Conservation (phyloP, 371 early-diverging fungal species). For the Polyrhizophydium stewartii region DNA sequence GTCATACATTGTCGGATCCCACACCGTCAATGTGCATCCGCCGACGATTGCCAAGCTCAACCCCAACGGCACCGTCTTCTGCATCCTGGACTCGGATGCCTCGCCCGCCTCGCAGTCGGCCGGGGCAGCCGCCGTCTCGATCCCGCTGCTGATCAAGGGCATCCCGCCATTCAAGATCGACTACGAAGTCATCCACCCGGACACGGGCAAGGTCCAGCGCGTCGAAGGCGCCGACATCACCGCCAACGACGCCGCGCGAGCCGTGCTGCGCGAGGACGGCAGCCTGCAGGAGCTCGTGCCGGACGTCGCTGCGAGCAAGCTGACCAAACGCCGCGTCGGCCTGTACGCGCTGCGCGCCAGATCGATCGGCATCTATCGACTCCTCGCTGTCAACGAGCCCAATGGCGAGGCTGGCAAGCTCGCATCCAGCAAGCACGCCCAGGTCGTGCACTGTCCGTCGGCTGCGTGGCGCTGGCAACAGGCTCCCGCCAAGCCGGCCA, state of each 20-base stretch:
- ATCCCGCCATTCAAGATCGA: conserved; percentile 35
- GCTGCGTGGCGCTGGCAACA: conserved; percentile 10
- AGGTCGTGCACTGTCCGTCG: conserved; percentile 30
- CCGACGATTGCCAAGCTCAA: conserved; percentile 33
- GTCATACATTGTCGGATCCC: conserved; percentile 37
- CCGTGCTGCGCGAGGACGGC: neutral
- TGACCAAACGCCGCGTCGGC: conserved; percentile 5
- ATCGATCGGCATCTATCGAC: conserved; percentile 18
- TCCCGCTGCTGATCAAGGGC: conserved; percentile 37
- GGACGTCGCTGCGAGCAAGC: neutral
- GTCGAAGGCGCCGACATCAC: conserved; percentile 17
- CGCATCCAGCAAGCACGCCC: conserved; percentile 4
- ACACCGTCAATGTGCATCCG: conserved; percentile 39
- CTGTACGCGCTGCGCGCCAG: neutral
- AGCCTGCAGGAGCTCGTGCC: neutral
- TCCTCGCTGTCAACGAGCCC: conserved; percentile 16
- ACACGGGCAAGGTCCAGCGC: conserved; percentile 9
- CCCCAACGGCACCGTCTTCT: conserved; percentile 22
- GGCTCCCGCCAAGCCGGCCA: conserved; percentile 8
- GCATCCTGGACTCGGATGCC: conserved; percentile 10
- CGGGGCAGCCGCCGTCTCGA: conserved; percentile 8
- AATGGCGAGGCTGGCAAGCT: conserved; percentile 18
- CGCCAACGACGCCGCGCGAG: neutral
- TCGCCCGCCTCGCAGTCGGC: neutral
- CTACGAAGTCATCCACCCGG: conserved; percentile 11